Evolutionary conservation across 176 grass and related monocot genomes (phyloP), one percentile per base, ranked within the genome.

Genomic region (Avena sativa): DNA sequence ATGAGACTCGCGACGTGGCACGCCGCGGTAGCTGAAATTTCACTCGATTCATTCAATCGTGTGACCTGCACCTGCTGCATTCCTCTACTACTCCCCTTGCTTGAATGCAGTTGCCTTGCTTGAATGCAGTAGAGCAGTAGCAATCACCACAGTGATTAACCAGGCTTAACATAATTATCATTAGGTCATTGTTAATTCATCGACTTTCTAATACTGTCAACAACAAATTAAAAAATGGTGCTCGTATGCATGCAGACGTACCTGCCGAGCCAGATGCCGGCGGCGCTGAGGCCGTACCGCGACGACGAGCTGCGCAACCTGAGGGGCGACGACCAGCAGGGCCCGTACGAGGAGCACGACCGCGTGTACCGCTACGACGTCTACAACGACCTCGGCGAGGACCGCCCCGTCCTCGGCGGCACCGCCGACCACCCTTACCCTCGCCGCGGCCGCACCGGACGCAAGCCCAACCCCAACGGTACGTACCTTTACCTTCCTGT

Each of bases 301-400:
- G 85, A 97, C 20, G 87, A 90, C 25, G 94, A 97, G 79, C 92
- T 97, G 23, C 71, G 25, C 12, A 34, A 87, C 87, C 92, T 97
- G 26, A 71, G 90, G 55, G 92, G 94, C 4, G 92, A 94, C 40
- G 64, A 92, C 50, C 80, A 50, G 67, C 82, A 79, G 19, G 76
- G 86, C 13, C 62, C 81, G 1, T 91, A 94, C 28, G 1, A 92
- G 66, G 86, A 94, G 83, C 83, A 89, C 30, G 90, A 97, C 80
- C 90, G 95, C 26, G 64, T 97, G 9, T 97, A 97, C 76, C 80
- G 86, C 71, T 97, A 97, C 57, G 95, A 80, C 38, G 59, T 86
- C 73, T 97, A 97, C 78, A 97, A 94, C 48, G 92, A 97, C 81
- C 95, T 97, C n/a, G 95, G 92, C 78, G 81, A 87, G 23, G 90